Percentiles rank a stretch among this genome's conserved stretches.
phyloP scores from a whole-genome alignment of 441 rosid species.

The Jatropha podagrica region DNA sequence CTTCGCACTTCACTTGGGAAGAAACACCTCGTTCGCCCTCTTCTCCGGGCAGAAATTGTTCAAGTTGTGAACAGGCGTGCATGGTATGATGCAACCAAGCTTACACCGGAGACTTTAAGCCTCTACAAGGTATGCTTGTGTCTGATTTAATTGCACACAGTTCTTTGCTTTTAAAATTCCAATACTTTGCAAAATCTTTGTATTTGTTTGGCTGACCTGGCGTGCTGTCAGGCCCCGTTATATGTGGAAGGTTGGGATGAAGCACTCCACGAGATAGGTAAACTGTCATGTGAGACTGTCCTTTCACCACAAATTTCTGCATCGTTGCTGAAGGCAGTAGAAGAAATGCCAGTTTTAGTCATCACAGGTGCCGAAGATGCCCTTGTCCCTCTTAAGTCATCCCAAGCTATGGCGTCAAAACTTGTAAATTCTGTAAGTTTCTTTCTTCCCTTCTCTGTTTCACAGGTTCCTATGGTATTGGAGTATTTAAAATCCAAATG shows the following conservation, averaged over 20 bases:
- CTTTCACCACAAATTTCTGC: slow-evolving; percentile 59
- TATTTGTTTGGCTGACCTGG: background rate
- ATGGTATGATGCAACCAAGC: slow-evolving; percentile 87
- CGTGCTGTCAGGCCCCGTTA: slow-evolving; percentile 64
- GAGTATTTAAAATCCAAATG: background rate
- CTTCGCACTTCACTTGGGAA: slow-evolving; percentile 87
- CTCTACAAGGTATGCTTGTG: slow-evolving; percentile 68
- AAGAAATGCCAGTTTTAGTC: slow-evolving; percentile 69
- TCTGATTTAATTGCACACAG: background rate
- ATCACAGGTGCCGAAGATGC: slow-evolving; percentile 93
- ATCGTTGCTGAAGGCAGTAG: slow-evolving; percentile 63
- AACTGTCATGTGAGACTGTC: slow-evolving; percentile 77
- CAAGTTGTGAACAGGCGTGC: slow-evolving; percentile 94
- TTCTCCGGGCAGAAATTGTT: slow-evolving; percentile 84
- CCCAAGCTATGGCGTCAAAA: slow-evolving; percentile 85
- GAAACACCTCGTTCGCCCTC: slow-evolving; percentile 89
- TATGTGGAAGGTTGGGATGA: slow-evolving; percentile 96
- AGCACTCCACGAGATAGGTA: slow-evolving; percentile 91
- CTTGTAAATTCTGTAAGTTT: slow-evolving; percentile 91
- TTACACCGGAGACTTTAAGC: slow-evolving; percentile 79
- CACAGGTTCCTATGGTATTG: background rate
- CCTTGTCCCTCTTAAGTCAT: slow-evolving; percentile 77
- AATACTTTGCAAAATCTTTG: background rate
- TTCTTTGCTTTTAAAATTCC: slow-evolving; percentile 2
- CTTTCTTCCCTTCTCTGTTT: background rate